Evolutionary conservation across 441 rosid species (phyloP).

Genomic region (Viola pubescens): DNA sequence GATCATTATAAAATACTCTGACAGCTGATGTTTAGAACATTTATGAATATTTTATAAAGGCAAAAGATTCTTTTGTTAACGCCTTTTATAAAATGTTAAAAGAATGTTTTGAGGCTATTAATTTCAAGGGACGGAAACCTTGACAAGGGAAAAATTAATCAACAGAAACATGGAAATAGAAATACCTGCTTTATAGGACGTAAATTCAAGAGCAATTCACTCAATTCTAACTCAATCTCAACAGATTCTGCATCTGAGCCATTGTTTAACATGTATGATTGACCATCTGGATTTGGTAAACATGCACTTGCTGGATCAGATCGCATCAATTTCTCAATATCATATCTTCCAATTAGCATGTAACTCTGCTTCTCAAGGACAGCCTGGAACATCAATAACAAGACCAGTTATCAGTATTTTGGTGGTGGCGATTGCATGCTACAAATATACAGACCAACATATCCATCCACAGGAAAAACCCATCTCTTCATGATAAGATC

Average conservation of each 20-base stretch:
- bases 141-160: too few species aligned
- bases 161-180: background rate
- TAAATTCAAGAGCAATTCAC: constrained; percentile 60
- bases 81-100: too few species aligned
- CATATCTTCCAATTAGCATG: constrained; percentile 96
- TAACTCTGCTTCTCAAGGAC: constrained; percentile 98
- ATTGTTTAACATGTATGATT: constrained; percentile 25
- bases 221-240: constrained; percentile 59
- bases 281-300: constrained; percentile 52
- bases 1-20: too few species aligned
- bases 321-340: constrained; percentile 94
- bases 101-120: too few species aligned
- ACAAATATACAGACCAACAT: background rate
- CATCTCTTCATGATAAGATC: too few species aligned
- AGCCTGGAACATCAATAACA: constrained; percentile 48
- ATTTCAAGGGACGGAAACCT: too few species aligned
- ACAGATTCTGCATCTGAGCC: constrained; percentile 41
- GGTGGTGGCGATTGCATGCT: background rate
- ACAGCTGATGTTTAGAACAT: too few species aligned
- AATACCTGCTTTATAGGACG: constrained; percentile 84
- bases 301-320: constrained; percentile 73
- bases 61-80: too few species aligned
- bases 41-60: too few species aligned
- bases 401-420: background rate
- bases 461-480: background rate